Percentiles rank a stretch among this genome's conserved stretches.
Evolutionary conservation across 1,139 yeast species (phyloP).

Genomic region (Chernovozyma aurita): DNA sequence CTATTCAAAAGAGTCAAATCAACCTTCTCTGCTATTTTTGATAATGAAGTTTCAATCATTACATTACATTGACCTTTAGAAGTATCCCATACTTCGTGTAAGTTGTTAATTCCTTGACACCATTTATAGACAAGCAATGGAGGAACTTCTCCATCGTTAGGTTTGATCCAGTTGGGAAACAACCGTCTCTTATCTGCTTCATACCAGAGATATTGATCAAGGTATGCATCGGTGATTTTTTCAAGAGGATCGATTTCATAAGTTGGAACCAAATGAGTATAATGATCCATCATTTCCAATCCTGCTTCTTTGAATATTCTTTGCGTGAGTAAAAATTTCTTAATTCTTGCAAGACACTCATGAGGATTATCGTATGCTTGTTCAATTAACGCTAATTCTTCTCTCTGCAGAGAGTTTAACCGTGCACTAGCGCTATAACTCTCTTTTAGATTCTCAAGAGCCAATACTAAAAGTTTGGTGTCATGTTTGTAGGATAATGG

Average conservation of each 20-base stretch:
- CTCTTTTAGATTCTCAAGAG: slow-evolving; percentile 84
- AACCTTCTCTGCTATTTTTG: slow-evolving; percentile 73
- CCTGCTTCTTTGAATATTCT: slow-evolving; percentile 89
- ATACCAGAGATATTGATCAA: slow-evolving; percentile 95
- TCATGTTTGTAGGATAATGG: slow-evolving; percentile 91
- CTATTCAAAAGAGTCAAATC: slow-evolving; percentile 86
- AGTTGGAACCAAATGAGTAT: slow-evolving; percentile 79
- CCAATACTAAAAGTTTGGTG: slow-evolving; percentile 81
- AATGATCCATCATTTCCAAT: slow-evolving; percentile 89
- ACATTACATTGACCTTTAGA: slow-evolving; percentile 74
- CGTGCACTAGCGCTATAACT: slow-evolving; percentile 70
- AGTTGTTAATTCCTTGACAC: slow-evolving; percentile 90
- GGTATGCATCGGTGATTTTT: slow-evolving; percentile 91
- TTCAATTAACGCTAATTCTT: slow-evolving; percentile 88
- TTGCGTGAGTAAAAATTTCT: slow-evolving; percentile 78
- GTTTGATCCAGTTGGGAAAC: slow-evolving; percentile 96
- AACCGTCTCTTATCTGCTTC: slow-evolving; percentile 85
- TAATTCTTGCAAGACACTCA: slow-evolving; percentile 81
- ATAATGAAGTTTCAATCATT: slow-evolving; percentile 71
- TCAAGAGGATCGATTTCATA: slow-evolving; percentile 88
- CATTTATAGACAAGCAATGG: slow-evolving; percentile 90
- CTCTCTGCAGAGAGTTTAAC: slow-evolving; percentile 81
- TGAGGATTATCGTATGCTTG: slow-evolving; percentile 97
- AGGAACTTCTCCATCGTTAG: slow-evolving; percentile 90
- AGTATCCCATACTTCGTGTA: slow-evolving; percentile 75